phyloP scores from a whole-genome alignment of 2,329 filamentous ascomycete species.

The Furcasterigmium furcatum region DNA sequence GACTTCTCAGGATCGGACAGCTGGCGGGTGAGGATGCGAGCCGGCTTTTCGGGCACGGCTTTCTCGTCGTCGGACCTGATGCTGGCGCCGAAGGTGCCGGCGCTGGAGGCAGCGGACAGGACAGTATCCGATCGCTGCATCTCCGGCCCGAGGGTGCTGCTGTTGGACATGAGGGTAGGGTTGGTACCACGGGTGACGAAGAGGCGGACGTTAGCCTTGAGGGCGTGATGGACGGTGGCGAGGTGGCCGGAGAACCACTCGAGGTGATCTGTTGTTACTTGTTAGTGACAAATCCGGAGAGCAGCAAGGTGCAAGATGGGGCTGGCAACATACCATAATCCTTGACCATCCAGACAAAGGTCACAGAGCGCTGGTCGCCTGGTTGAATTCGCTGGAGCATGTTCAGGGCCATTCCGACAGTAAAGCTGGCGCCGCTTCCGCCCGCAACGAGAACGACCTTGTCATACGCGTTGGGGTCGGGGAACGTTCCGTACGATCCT shows the following conservation, averaged over 20 bases:
- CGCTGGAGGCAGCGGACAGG: not conserved
- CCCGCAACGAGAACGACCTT: slow-evolving; percentile 18
- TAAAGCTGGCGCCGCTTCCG: slow-evolving; percentile 59
- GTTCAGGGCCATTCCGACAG: slow-evolving; percentile 33
- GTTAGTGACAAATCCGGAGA: slow-evolving; percentile 3
- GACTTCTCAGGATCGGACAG: slow-evolving; percentile 14
- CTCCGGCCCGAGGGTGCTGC: no score
- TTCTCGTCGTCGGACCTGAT: slow-evolving; percentile 3
- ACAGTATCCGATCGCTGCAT: no score
- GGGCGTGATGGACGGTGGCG: slow-evolving; percentile 21
- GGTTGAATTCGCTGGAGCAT: slow-evolving; percentile 23
- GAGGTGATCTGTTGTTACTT: slow-evolving; percentile 23
- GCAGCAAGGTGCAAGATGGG: not conserved
- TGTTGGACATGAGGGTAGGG: not conserved
- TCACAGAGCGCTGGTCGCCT: slow-evolving; percentile 20
- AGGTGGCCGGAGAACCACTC: slow-evolving; percentile 34
- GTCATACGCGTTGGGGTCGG: slow-evolving; percentile 31
- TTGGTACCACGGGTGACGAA: slow-evolving; percentile 26
- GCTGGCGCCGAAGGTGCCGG: not conserved
- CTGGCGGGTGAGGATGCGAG: slow-evolving; percentile 7
- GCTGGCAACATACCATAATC: slow-evolving; percentile 25
- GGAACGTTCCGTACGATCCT: slow-evolving; percentile 51
- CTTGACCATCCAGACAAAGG: slow-evolving; percentile 38
- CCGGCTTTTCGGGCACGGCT: slow-evolving; percentile 3
- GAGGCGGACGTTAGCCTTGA: slow-evolving; percentile 24